Conservation (phyloP, 768 basidiomycete species). For the Tubosaeta sp. region DNA sequence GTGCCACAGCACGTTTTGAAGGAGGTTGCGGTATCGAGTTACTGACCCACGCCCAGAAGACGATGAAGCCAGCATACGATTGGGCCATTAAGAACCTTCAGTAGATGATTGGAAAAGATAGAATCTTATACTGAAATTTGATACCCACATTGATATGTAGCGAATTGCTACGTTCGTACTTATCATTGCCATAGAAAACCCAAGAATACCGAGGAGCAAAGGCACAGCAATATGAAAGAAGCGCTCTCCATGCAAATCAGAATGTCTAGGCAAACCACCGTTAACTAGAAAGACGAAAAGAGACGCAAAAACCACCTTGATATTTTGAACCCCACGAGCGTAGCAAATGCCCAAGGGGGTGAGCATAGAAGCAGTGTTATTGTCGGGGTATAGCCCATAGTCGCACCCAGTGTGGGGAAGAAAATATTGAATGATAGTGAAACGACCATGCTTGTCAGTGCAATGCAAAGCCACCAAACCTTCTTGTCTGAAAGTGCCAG, state of each 20-base stretch:
- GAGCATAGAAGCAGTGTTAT: constrained; percentile 71
- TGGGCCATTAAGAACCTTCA: constrained; percentile 73
- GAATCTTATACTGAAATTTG: background rate
- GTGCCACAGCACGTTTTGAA: constrained; percentile 83
- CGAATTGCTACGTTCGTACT: constrained; percentile 60
- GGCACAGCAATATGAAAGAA: constrained; percentile 61
- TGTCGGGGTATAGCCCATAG: constrained; percentile 64
- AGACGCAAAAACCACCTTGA: constrained; percentile 37
- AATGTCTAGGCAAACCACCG: constrained; percentile 44
- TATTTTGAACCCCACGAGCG: constrained; percentile 48
- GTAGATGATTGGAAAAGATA: constrained; percentile 1
- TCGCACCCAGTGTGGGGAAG: constrained; percentile 73
- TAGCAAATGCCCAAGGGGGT: constrained; percentile 62
- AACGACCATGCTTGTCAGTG: constrained; percentile 51
- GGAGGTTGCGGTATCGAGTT: constrained; percentile 70
- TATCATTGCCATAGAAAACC: constrained; percentile 60
- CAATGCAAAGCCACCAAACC: constrained; percentile 76
- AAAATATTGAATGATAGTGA: constrained; percentile 75
- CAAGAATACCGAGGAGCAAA: constrained; percentile 56
- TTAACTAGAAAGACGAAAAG: background rate
- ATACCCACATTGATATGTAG: constrained; percentile 58
- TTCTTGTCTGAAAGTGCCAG: constrained; percentile 73
- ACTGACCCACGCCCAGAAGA: constrained; percentile 52
- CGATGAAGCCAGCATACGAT: constrained; percentile 68
- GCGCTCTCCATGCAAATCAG: constrained; percentile 67